Evolutionary conservation across 2,329 filamentous ascomycete genomes (phyloP).

Genomic region (Colletotrichum acutatum): DNA sequence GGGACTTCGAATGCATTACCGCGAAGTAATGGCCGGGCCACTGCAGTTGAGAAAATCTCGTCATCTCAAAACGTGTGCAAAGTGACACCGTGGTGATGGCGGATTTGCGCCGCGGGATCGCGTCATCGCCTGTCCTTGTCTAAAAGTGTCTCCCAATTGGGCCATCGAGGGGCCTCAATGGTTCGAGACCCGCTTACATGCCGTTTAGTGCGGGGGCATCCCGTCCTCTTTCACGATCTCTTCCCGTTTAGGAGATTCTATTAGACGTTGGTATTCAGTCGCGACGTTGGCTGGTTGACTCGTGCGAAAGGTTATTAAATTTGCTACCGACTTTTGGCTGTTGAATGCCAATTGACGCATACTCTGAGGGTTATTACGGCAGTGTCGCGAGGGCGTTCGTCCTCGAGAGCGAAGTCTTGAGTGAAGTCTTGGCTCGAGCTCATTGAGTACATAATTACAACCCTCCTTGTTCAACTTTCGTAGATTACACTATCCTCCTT

Average conservation of each 20-base stretch:
- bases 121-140: conserved; percentile 22
- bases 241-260: not conserved
- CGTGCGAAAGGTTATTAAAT: not conserved
- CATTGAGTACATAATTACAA: no score
- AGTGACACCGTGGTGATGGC: conserved; percentile 16
- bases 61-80: not conserved
- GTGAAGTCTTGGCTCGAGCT: not conserved
- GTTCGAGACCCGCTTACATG: conserved; percentile 12
- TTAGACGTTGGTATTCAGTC: not conserved
- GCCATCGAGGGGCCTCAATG: conserved; percentile 2
- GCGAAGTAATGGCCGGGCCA: conserved; percentile 12
- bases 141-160: conserved; percentile 15
- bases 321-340: not conserved
- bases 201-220: conserved; percentile 13
- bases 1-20: conserved; percentile 18
- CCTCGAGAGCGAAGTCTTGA: no score
- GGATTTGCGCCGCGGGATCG: conserved; percentile 31
- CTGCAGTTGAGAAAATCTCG: not conserved
- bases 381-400: not conserved
- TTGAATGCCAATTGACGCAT: not conserved
- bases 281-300: not conserved
- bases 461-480: no score
- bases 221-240: not conserved
- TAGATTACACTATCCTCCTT: no score
- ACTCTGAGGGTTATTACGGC: not conserved